Evolutionary conservation across 2,329 filamentous ascomycete genomes (phyloP), one percentile per base, ranked within the genome.

Genomic region (Mycogone perniciosa): DNA sequence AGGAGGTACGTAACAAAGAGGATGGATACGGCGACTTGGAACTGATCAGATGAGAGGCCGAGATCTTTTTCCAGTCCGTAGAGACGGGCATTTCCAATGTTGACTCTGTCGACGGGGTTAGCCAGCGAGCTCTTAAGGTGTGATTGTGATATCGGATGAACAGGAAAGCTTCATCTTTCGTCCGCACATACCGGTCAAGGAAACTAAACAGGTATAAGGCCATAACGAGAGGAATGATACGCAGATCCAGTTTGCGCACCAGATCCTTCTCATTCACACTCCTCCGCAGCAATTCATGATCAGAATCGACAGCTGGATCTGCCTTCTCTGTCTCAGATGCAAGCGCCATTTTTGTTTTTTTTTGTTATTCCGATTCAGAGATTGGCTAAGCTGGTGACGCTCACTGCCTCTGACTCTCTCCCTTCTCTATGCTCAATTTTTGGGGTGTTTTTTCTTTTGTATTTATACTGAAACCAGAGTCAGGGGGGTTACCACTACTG

Each of bases 131-230:
- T 41, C 20, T 0, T 2, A 33, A 10, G 31, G 30, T 26, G 8
- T 35, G 2, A 9, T 6, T 41, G 26, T 26, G 6, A 26, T 10
- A 26, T 4, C 8, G 29, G 5, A 44, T n/a, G 6, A 44, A 33
- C 3, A 44, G 11, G 29, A 11, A n/a, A 8, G 9, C 9, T 8
- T n/a, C 6, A 6, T 33, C 3, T 33, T 44, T 11, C 7, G 7
- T 7, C 7, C 7, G 2, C 7, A 35, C 33, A 41, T 62, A 82
- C 78, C 86, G 75, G 62, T 89, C 87, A 7, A 91, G 69, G 63
- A 90, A 91, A 57, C 82, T 86, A 57, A 90, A 82, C 10, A 90
- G 74, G 63, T 92, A 92, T 11, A 87, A 67, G 6, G 79, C 64
- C 79, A 86, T 86, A 6, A 87, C 72, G 20, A 87, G 70, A 2